Base-by-base conservation (phyloP, 306 rosid genomes). In the Rosa multiflora region DNA sequence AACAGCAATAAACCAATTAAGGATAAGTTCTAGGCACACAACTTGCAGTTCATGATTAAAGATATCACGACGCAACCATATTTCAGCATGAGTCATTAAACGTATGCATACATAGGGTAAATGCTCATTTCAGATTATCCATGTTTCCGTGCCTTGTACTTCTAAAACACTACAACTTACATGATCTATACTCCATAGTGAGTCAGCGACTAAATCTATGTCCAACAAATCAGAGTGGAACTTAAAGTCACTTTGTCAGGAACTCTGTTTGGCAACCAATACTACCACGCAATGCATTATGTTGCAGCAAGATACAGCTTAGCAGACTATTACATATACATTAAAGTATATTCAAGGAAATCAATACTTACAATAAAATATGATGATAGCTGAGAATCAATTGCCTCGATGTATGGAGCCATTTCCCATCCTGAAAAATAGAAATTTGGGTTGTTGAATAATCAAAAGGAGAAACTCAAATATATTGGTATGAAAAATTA, bases 261-360 rank as follows among this genome's bases (percentile, higher is more conserved):
- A 75, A 43, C 43, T 76, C 49, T 51, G 5, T 10, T 76, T 44
- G 18, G 7, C 4, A 6, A 47, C 14, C 48, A 18, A 62, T 2
- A 3, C 47, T 14, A 4, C 10, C 17, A 47, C n/a, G 14, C 10
- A 29, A 10, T 23, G 32, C 62, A 75, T 6, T 13, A 74, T 67
- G 74, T 37, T 64, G 62, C 10, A 42, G 39, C 63, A 17, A 12
- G 47, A 44, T 44, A 44, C 46, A 4, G 46, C 8, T 39, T 37
- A 15, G 76, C 10, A 32, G 51, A 53, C 49, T 15, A 59, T 35
- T 26, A 59, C 21, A 58, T 40, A 3, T 80, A 92, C 95, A 78
- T 76, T 71, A 82, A 89, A 87, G 76, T 83, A 80, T 77, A 37
- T 35, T 7, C 0, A 64, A 13, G 26, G 26, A 23, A 23, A 23